These are phyloP conservation scores for Vitis rupestris DNA, from an alignment of 164 flowering plant genomes.

Conservation along the genomic window DNA sequence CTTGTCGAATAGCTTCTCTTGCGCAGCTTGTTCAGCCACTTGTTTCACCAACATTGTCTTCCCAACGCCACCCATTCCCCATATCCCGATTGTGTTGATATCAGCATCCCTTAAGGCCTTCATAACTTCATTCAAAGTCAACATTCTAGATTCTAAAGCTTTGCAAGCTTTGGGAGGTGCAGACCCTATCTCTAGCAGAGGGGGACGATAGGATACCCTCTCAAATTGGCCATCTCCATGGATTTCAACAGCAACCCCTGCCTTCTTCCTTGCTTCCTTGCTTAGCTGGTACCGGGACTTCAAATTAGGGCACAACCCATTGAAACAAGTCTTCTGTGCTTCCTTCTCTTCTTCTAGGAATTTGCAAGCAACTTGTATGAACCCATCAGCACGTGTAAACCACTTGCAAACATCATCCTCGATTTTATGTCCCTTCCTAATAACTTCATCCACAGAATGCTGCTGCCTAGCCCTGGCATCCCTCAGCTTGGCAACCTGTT, in stretches of 20 bases:
- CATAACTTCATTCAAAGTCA: background rate
- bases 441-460: too few species aligned
- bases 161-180: background rate
- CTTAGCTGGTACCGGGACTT: background rate
- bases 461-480: too few species aligned
- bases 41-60: slow-evolving; percentile 8
- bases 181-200: background rate
- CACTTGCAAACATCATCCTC: too few species aligned
- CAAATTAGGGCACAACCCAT: slow-evolving; percentile 6
- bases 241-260: background rate
- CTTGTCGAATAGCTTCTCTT: too few species aligned
- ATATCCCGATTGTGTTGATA: slow-evolving; percentile 9
- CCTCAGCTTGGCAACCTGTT: too few species aligned
- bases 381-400: too few species aligned
- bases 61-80: slow-evolving; percentile 10
- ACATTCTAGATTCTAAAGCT: background rate
- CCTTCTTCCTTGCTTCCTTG: background rate
- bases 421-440: too few species aligned
- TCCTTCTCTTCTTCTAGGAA: too few species aligned
- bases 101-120: background rate
- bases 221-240: background rate
- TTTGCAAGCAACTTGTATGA: too few species aligned
- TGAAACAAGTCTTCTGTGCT: background rate
- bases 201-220: background rate
- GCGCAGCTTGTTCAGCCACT: background rate